Conservation (phyloP, 78 protist species). For the Dictyostelium brefeldianum region DNA sequence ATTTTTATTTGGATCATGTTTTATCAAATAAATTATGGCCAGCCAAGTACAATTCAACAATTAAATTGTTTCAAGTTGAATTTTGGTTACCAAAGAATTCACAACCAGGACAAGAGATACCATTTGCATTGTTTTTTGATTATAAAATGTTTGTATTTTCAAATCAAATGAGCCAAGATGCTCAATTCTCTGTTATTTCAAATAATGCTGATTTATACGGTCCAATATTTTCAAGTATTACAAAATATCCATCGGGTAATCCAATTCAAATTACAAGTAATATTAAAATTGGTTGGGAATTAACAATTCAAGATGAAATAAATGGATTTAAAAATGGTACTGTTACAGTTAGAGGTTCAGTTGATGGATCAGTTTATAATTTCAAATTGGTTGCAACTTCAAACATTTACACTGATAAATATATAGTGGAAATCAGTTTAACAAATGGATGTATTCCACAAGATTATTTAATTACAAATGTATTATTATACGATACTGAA, state of each 20-base stretch:
- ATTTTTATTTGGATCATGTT: no score
- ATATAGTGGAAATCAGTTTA: no score
- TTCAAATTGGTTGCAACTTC: no score
- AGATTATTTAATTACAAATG: background rate
- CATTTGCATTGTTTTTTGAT: background rate
- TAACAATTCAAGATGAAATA: background rate
- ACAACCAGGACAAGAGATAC: background rate
- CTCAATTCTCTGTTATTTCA: background rate
- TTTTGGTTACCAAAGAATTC: background rate
- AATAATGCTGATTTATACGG: background rate
- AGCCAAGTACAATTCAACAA: background rate
- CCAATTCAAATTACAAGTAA: no score
- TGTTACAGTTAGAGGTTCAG: background rate
- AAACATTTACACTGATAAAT: no score
- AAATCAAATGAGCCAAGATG: background rate
- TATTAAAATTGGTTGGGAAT: conserved; percentile 6
- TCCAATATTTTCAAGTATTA: background rate
- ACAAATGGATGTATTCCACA: background rate
- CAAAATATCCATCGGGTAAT: background rate
- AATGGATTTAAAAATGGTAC: conserved; percentile 13
- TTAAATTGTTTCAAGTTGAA: background rate
- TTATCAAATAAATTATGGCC: background rate
- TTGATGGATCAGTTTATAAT: background rate
- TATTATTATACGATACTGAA: background rate
- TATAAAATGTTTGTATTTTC: background rate